Base-by-base conservation (phyloP, 75 land plant genomes). In the Cunninghamia lanceolata region DNA sequence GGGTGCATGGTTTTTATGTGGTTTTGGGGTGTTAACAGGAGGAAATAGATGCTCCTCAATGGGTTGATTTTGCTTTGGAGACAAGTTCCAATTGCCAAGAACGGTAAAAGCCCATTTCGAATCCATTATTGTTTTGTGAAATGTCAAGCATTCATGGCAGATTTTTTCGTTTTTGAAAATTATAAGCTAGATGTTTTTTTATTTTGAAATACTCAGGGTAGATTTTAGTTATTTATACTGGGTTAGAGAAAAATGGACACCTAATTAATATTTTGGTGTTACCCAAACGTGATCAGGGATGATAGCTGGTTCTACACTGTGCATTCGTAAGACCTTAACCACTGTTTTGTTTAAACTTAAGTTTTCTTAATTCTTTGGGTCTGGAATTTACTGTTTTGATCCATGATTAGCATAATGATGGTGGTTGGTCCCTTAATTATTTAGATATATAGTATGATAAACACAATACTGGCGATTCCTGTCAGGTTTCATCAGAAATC, bases 241-340 rank as follows among this genome's bases (percentile, higher is more conserved):
- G 28, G 71, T 19, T 77, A 21, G 35, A 35, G 13, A 74, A 74
- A 39, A 16, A 36, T 3, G 28, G 28, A 2, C 43, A 77, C 8
- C n/a, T 79, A 28, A 5, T 76, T 17, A 38, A 79, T 79, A 28
- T 25, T 79, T 80, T 80, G 11, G n/a, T 80, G 11, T 30, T 34
- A 45, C 50, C 34, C 82, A 80, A 43, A 25, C 45, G 15, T 45
- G 36, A 30, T 45, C 82, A 80, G 82, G 82, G 82, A 80, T n/a
- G 82, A 80, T 28, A 43, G 82, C 82, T 80, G 82, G 82, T 80
- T 80, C 45, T 9, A 80, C 47, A 80, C 47, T 80, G 32, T 80
- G 47, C 82, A 80, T 43, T 28, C 82, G 82, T 80, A 80, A 45
- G 82, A 80, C 47, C 30, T 28, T 80, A 42, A 42, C 50, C 82